Evolutionary conservation across 352 stramenopile genomes (phyloP), one percentile per base, ranked within the genome.

Genomic region (Globisporangium takayamanum): DNA sequence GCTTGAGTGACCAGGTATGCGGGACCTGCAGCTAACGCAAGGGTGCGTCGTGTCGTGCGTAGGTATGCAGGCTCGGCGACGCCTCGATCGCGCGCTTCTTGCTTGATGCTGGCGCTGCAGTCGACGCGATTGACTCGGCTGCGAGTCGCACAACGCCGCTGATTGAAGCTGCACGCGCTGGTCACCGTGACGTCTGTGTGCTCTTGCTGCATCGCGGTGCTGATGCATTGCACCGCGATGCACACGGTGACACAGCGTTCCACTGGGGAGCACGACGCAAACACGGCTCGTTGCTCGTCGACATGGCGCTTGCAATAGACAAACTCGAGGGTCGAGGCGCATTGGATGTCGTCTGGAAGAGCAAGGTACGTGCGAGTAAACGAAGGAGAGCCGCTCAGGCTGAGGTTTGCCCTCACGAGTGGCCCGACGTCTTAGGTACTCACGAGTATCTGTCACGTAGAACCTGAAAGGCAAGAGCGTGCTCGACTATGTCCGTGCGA

Each of bases 191-290:
- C n/a, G 53, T 88, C 0, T 86, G 78, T n/a, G 52, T 74, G 5
- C 50, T 75, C 7, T 55, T 92, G 30, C 59, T 92, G 3, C 61
- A 62, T 15, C 55, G 74, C 36, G 76, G 73, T n/a, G 83, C 78
- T 0, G 70, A 72, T 20, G 57, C 69, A 37, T 70, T 59, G 44
- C 66, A 80, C 18, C 57, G 55, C 36, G 82, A 92, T 46, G 68
- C 54, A 5, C 71, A 79, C 42, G 82, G 82, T 1, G 82, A 92
- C 63, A 89, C 82, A 7, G 66, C 76, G 10, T 82, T 92, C 14
- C 82, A 92, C 55, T 90, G 78, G 78, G 80, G 76, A 12, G 82
- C 69, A 0, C 68, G 82, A 18, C 70, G 80, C 33, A 62, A 64
- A 1, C 80, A 82, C 41, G 76, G 79, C 6, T 69, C 64, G 6